Conservation (phyloP, 78 protist genomes). For the Capsaspora owczarzaki region DNA sequence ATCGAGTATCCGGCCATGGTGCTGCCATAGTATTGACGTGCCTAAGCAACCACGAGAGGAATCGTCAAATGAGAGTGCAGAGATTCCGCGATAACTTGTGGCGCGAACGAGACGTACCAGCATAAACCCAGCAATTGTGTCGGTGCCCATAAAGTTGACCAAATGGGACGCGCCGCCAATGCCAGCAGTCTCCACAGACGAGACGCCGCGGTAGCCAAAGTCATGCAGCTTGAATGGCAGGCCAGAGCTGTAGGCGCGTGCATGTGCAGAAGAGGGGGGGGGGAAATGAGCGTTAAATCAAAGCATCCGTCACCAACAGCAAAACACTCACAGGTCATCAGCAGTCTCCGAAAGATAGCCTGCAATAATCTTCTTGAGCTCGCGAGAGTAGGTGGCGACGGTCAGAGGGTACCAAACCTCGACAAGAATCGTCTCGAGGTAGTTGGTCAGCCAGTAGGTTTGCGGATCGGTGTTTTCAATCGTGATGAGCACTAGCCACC, state of each 20-base stretch:
- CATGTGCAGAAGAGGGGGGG: background rate
- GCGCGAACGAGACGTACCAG: background rate
- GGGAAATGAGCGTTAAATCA: background rate
- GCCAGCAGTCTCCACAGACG: constrained; percentile 21
- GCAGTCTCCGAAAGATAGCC: background rate
- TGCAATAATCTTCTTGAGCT: constrained; percentile 12
- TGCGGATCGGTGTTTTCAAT: constrained; percentile 26
- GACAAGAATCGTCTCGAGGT: constrained; percentile 40
- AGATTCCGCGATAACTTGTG: background rate
- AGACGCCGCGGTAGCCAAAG: constrained; percentile 36
- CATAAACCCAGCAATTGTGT: constrained; percentile 22
- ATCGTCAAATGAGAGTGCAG: background rate
- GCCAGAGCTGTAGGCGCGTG: background rate
- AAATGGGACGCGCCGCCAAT: constrained; percentile 34
- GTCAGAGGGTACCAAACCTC: constrained; percentile 49
- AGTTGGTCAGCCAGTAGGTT: constrained; percentile 33
- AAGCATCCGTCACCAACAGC: background rate
- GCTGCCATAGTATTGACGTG: constrained; percentile 6
- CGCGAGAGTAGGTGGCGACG: constrained; percentile 39
- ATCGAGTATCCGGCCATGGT: constrained; percentile 12
- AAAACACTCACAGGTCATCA: background rate
- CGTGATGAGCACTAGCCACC: constrained; percentile 17
- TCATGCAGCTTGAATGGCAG: constrained; percentile 29
- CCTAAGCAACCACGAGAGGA: background rate
- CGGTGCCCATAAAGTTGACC: constrained; percentile 41